A percentile compares a stretch with the other conserved stretches of the same genome.
These are phyloP conservation scores for Lasiosphaeria miniovina DNA, from an alignment of 495 filamentous ascomycete species.

Conservation along the genomic window DNA sequence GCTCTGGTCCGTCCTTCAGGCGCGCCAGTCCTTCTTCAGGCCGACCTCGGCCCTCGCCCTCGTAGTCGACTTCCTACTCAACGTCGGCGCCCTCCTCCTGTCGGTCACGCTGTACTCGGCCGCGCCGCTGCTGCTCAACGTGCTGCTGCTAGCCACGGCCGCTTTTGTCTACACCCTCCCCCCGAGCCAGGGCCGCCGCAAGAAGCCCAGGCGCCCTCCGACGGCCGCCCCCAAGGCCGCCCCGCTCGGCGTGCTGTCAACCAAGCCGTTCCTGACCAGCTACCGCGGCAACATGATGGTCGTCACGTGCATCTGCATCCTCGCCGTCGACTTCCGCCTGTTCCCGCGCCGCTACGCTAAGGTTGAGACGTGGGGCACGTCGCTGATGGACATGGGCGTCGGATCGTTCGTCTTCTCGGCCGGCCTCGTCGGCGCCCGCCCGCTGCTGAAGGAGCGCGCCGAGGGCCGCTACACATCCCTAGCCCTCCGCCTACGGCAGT, in stretches of 20 bases:
- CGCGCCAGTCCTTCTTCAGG: slow-evolving; percentile 79
- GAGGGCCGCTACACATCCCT: slow-evolving; percentile 48
- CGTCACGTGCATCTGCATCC: slow-evolving; percentile 86
- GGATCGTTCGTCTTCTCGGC: slow-evolving; percentile 96
- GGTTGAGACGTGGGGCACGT: slow-evolving; percentile 97
- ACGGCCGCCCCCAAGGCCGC: slow-evolving; percentile 30
- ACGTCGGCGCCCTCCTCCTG: slow-evolving; percentile 75
- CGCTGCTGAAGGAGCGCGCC: slow-evolving; percentile 70
- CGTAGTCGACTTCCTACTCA: slow-evolving; percentile 79
- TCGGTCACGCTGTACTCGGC: slow-evolving; percentile 83
- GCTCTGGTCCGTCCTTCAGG: slow-evolving; percentile 87
- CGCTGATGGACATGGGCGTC: slow-evolving; percentile 96
- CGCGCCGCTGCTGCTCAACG: slow-evolving; percentile 68
- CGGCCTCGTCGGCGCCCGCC: slow-evolving; percentile 85
- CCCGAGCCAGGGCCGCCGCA: slow-evolving; percentile 38
- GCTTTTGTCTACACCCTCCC: slow-evolving; percentile 56
- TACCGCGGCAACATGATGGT: slow-evolving; percentile 91
- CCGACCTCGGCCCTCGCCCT: slow-evolving; percentile 66
- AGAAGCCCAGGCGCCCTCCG: slow-evolving; percentile 58
- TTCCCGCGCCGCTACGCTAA: slow-evolving; percentile 96
- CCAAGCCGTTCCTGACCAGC: slow-evolving; percentile 85
- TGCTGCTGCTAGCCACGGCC: slow-evolving; percentile 70
- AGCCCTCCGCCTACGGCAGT: slow-evolving; percentile 51
- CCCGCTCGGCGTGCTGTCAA: slow-evolving; percentile 57
- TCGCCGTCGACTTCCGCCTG: slow-evolving; percentile 93